Evolutionary conservation across 148 eudicot species (phyloP), one percentile per base, ranked within the genome.

Genomic region (Chenopodium berlandieri): DNA sequence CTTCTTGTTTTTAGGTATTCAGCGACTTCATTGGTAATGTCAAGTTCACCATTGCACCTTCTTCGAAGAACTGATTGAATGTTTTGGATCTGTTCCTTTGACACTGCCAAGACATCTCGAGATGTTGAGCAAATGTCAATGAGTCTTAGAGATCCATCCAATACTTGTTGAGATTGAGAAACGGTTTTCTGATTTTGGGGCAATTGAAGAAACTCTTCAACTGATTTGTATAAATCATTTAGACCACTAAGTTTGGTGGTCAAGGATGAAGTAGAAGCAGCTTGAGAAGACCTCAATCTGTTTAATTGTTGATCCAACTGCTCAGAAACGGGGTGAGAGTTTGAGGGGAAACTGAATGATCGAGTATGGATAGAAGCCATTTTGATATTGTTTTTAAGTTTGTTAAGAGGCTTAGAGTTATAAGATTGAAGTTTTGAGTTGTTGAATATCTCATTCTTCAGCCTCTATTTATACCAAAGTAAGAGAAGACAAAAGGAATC

Each of bases 21-120:
- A 8, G 20, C 69, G 8, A 72, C 66, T 63, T 85, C 81, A 25
- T 9, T 34, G 3, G 10, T 78, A 16, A 79, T 72, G 47, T 69
- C 78, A 30, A 77, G 37, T 44, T 85, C 87, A 23, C 76, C 76
- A 19, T 79, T 82, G 48, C 80, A 77, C 32, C 82, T 84, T 70
- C 89, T 87, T 4, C 88, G 75, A 1, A 89, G 70, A 11, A 32
- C 56, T 20, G 91, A 89, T 56, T 87, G 85, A 22, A 87, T 83
- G 27, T 78, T 48, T 74, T 87, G 84, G 5, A 83, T 52, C 1
- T 27, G 74, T 52, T 87, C 80, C 40, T 78, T 85, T 10, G 83
- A 78, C 44, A 82, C 76, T 13, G 69, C 65, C 54, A 81, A 58
- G 17, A 78, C 76, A 75, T 89, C 87, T 79, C 79, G 81, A 1